Evolutionary conservation across 1,284 basidiomycete genomes (phyloP).

Genomic region (Trichosporon coremiiforme): DNA sequence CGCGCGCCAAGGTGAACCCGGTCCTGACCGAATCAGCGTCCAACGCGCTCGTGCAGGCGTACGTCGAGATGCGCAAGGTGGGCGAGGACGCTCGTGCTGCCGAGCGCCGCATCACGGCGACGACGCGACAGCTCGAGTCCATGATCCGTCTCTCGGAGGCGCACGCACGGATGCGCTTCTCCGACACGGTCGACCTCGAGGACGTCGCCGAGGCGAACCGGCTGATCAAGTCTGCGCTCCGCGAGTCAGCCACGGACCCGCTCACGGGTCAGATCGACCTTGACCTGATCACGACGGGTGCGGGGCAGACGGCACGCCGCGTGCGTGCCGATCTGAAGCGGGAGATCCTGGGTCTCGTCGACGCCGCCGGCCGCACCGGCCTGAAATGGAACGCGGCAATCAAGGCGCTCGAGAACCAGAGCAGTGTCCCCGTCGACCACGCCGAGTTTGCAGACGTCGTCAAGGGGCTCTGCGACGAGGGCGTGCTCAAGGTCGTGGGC

Average conservation of each 20-base stretch:
- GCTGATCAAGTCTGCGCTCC: conserved; percentile 92
- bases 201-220: conserved; percentile 91
- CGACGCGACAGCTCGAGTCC: conserved; percentile 92
- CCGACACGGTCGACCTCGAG: conserved; percentile 74
- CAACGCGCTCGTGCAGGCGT: conserved; percentile 79
- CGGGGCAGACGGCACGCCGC: conserved; percentile 78
- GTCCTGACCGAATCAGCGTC: conserved; percentile 87
- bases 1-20: conserved; percentile 84
- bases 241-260: conserved; percentile 91
- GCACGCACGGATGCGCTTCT: conserved; percentile 93
- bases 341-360: conserved; percentile 69
- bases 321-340: conserved; percentile 80
- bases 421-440: conserved; percentile 71
- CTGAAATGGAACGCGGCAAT: conserved; percentile 78
- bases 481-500: conserved; percentile 76
- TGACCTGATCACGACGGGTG: conserved; percentile 92
- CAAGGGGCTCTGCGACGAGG: conserved; percentile 74
- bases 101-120: conserved; percentile 96
- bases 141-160: conserved; percentile 98
- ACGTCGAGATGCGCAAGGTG: conserved; percentile 91
- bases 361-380: conserved; percentile 65
- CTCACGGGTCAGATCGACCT: conserved; percentile 89
- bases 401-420: conserved; percentile 73
- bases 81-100: conserved; percentile 82
- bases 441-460: conserved; percentile 81